Conservation (phyloP, 1,139 yeast genomes). For the Starmera stellimalicola region DNA sequence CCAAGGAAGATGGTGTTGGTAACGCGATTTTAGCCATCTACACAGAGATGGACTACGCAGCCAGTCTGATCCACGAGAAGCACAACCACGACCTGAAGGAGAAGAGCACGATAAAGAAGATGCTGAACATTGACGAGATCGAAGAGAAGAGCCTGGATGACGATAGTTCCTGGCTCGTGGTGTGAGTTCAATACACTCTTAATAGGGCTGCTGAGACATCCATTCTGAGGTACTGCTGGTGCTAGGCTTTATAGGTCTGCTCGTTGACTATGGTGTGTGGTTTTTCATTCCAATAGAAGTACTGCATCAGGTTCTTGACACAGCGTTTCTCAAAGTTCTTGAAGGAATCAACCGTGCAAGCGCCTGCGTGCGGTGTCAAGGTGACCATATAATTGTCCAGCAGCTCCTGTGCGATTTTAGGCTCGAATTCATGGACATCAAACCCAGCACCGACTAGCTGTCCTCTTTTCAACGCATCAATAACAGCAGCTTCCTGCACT, state of each 20-base stretch:
- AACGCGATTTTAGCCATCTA: slow-evolving; percentile 72
- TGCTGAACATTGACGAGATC: slow-evolving; percentile 4
- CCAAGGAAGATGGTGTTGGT: slow-evolving; percentile 68
- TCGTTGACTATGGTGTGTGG: slow-evolving; percentile 22
- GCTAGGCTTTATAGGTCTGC: too few relatives aligned
- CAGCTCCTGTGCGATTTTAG: slow-evolving; percentile 23
- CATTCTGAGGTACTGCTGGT: too few relatives aligned
- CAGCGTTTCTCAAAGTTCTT: slow-evolving; percentile 26
- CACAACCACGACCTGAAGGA: slow-evolving; percentile 7
- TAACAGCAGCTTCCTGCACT: slow-evolving; percentile 28
- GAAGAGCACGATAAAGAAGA: slow-evolving; percentile 5
- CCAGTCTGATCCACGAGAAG: slow-evolving; percentile 32
- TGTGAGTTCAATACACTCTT: too few relatives aligned
- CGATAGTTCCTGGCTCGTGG: slow-evolving; percentile 23
- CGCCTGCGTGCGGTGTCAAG: slow-evolving; percentile 29
- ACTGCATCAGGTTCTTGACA: slow-evolving; percentile 25
- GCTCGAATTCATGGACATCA: slow-evolving; percentile 34
- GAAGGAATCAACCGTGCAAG: slow-evolving; percentile 25
- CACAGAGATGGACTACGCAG: slow-evolving; percentile 71
- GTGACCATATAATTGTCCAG: slow-evolving; percentile 25
- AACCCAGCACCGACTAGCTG: slow-evolving; percentile 33
- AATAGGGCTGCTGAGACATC: too few relatives aligned
- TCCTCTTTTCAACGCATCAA: slow-evolving; percentile 29
- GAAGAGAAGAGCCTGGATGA: slow-evolving; percentile 17
- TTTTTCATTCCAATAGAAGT: slow-evolving; percentile 22